Evolutionary conservation across 805 yeast genomes (phyloP).

Genomic region (Sugiyamaella chiloensis): DNA sequence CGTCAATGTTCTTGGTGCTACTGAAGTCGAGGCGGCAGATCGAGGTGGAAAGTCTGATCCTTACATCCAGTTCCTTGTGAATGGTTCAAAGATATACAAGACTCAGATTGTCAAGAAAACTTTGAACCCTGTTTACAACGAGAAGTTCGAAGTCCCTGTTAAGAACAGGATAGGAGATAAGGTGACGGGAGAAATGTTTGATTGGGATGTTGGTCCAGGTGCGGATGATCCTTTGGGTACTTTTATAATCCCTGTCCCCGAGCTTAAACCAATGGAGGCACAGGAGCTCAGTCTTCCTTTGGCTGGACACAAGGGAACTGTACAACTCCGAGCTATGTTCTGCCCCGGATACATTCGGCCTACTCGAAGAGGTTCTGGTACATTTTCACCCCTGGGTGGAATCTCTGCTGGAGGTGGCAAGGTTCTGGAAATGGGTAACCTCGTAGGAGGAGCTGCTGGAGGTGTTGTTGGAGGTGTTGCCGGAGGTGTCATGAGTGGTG

Average conservation of each 20-base stretch:
- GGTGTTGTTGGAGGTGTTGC: slow-evolving; percentile 39
- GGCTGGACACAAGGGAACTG: slow-evolving; percentile 55
- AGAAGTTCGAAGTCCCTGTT: slow-evolving; percentile 53
- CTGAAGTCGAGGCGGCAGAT: slow-evolving; percentile 78
- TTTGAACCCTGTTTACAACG: slow-evolving; percentile 87
- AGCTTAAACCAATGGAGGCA: slow-evolving; percentile 57
- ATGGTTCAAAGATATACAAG: slow-evolving; percentile 64
- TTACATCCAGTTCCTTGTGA: slow-evolving; percentile 59
- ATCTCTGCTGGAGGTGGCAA: slow-evolving; percentile 44
- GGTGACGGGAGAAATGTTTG: slow-evolving; percentile 59
- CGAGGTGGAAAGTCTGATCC: slow-evolving; percentile 94
- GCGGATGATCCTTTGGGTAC: slow-evolving; percentile 79
- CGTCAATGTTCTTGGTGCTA: slow-evolving; percentile 61
- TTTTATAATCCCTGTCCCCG: slow-evolving; percentile 53
- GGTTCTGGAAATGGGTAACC: slow-evolving; percentile 39
- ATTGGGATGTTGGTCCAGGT: slow-evolving; percentile 93
- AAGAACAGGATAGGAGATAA: slow-evolving; percentile 59
- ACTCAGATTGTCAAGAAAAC: slow-evolving; percentile 83
- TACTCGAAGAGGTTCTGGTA: slow-evolving; percentile 12
- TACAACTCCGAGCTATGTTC: slow-evolving; percentile 58
- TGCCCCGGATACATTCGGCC: slow-evolving; percentile 60
- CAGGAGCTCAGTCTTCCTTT: slow-evolving; percentile 52
- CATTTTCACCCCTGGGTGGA: slow-evolving; percentile 42
- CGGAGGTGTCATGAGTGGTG: slow-evolving; percentile 43
- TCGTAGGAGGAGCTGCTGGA: slow-evolving; percentile 43